These are phyloP conservation scores for Aspergillus calidoustus DNA, from an alignment of 2,329 filamentous ascomycete genomes.

Conservation along the genomic window DNA sequence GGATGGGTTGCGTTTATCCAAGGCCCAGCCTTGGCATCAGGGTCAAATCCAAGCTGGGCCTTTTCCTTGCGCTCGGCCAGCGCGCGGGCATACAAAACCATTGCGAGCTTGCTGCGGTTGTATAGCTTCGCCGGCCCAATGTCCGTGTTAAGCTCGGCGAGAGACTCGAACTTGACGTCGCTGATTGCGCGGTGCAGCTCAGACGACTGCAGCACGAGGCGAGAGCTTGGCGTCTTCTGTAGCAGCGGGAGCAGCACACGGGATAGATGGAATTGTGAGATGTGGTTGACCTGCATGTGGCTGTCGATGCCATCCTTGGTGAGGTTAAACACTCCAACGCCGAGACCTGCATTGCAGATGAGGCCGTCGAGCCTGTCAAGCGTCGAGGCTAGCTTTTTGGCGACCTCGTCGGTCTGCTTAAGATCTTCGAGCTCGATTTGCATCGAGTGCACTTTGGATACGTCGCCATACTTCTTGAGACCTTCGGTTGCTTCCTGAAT, in stretches of 20 bases:
- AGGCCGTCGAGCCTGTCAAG: slow-evolving; percentile 6
- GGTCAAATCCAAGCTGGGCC: not conserved
- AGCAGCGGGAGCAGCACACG: slow-evolving; percentile 1
- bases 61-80: not conserved
- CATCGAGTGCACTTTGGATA: not conserved
- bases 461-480: slow-evolving; percentile 1
- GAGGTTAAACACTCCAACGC: not conserved
- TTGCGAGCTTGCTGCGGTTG: slow-evolving; percentile 7
- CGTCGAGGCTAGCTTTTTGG: not conserved
- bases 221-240: not conserved
- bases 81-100: not conserved
- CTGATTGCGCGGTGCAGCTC: slow-evolving; percentile 3
- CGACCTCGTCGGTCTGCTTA: not conserved
- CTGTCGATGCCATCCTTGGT: slow-evolving; percentile 2
- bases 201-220: slow-evolving; percentile 3
- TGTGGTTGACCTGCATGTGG: slow-evolving; percentile 7
- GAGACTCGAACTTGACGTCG: not conserved
- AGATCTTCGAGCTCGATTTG: slow-evolving; percentile 7
- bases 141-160: slow-evolving; percentile 3
- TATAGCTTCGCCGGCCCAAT: not conserved
- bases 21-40: not conserved
- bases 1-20: slow-evolving; percentile 5
- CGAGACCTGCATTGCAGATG: slow-evolving; percentile 1
- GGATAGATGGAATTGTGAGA: slow-evolving; percentile 1
- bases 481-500: not conserved